Evolutionary conservation across 2,329 filamentous ascomycete genomes (phyloP).

Genomic region (Colletotrichum navitas): DNA sequence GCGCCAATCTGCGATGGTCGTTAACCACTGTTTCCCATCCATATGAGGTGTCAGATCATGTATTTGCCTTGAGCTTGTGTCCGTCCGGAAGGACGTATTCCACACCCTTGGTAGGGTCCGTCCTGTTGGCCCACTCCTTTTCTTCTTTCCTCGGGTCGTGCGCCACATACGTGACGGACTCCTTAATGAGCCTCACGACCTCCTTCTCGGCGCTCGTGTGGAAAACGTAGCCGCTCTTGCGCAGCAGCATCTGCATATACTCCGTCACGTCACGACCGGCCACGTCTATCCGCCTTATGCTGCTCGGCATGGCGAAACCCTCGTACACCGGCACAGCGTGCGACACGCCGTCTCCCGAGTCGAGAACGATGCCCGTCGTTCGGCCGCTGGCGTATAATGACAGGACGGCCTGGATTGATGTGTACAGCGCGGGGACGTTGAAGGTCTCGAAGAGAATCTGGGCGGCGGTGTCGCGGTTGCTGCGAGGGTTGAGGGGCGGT

Average conservation of each 20-base stretch:
- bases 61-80: constrained; percentile 84
- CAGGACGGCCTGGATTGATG: constrained; percentile 95
- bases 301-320: constrained; percentile 95
- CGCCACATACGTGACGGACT: constrained; percentile 92
- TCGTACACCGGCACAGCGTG: constrained; percentile 98
- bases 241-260: constrained; percentile 88
- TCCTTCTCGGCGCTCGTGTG: constrained; percentile 99
- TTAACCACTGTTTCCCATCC: not conserved
- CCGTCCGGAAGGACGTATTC: constrained; percentile 95
- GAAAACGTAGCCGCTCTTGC: constrained; percentile 94
- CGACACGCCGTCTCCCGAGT: constrained; percentile 95
- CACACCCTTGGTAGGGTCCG: constrained; percentile 79
- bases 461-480: constrained; percentile 95
- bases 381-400: constrained; percentile 96
- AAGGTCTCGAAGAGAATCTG: constrained; percentile 99
- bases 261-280: constrained; percentile 97
- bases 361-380: constrained; percentile 95
- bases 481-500: constrained; percentile 92
- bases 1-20: constrained; percentile 76
- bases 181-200: constrained; percentile 97
- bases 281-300: constrained; percentile 95
- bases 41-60: not conserved
- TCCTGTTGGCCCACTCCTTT: constrained; percentile 90
- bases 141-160: constrained; percentile 93
- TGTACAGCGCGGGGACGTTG: constrained; percentile 96